Conservation (phyloP, 495 filamentous ascomycete genomes). For the Talaromyces borbonicus region DNA sequence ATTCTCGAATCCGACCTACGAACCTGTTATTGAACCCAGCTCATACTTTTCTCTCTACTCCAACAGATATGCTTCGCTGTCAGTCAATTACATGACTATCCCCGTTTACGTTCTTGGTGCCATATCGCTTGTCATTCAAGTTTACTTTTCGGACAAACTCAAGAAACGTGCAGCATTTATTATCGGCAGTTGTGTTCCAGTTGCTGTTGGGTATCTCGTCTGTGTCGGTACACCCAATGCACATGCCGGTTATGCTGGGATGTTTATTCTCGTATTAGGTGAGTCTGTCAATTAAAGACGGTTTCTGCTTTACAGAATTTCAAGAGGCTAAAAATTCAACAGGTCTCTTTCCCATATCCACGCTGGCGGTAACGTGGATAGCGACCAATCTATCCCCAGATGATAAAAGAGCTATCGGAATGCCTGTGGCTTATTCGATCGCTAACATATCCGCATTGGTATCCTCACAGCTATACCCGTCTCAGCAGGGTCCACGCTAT, state of each 20-base stretch:
- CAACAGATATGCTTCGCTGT: constrained; percentile 3
- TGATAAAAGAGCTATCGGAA: constrained; percentile 24
- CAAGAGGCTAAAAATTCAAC: background rate
- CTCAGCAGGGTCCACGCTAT: constrained; percentile 29
- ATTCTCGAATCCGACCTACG: too few species aligned
- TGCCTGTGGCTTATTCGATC: constrained; percentile 26
- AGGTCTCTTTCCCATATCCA: constrained; percentile 30
- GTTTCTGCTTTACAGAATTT: too few species aligned
- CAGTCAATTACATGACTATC: constrained; percentile 13
- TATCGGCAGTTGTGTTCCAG: constrained; percentile 15
- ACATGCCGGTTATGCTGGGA: constrained; percentile 23
- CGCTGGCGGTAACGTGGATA: constrained; percentile 27
- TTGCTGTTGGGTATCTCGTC: constrained; percentile 21
- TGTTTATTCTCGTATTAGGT: constrained; percentile 20
- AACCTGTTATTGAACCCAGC: too few species aligned
- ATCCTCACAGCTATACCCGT: constrained; percentile 31
- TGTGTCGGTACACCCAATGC: constrained; percentile 20
- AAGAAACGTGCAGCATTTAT: constrained; percentile 33
- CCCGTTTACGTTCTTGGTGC: constrained; percentile 24
- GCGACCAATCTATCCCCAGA: constrained; percentile 28
- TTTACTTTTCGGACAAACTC: constrained; percentile 24
- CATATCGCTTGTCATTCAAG: constrained; percentile 22
- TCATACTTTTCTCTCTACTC: too few species aligned
- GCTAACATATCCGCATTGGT: constrained; percentile 23
- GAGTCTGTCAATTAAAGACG: background rate